These are phyloP conservation scores for Sarocladium strictum DNA, from an alignment of 2,329 filamentous ascomycete genomes.

Conservation along the genomic window DNA sequence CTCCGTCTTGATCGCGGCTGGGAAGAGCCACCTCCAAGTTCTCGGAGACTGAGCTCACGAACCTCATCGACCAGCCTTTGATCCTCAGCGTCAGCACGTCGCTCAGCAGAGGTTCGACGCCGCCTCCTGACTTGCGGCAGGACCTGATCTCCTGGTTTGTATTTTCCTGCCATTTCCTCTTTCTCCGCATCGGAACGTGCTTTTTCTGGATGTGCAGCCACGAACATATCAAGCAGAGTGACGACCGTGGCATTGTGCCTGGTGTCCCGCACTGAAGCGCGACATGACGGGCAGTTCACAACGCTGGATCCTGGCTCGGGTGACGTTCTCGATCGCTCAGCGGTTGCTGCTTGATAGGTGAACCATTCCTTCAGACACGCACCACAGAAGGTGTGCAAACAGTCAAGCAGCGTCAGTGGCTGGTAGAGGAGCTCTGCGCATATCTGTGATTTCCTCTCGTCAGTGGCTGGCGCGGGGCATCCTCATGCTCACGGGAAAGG, in stretches of 20 bases:
- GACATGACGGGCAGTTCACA: constrained; percentile 91
- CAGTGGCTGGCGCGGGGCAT: constrained; percentile 8
- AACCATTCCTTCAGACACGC: constrained; percentile 97
- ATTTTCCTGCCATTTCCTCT: constrained; percentile 67
- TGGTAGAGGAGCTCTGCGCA: constrained; percentile 94
- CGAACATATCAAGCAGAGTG: constrained; percentile 82
- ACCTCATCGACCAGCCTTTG: constrained; percentile 65
- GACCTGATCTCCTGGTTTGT: constrained; percentile 76
- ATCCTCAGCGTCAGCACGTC: constrained; percentile 58
- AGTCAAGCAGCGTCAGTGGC: constrained; percentile 85
- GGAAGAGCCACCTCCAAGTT: constrained; percentile 48
- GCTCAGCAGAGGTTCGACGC: constrained; percentile 47
- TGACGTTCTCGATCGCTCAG: constrained; percentile 43
- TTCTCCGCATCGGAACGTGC: constrained; percentile 67
- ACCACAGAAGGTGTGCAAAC: constrained; percentile 92
- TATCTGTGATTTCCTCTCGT: constrained; percentile 53
- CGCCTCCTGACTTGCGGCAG: constrained; percentile 54
- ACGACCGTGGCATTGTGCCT: constrained; percentile 86
- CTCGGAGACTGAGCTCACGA: constrained; percentile 65
- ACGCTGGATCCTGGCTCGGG: constrained; percentile 41
- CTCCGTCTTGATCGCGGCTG: constrained; percentile 23
- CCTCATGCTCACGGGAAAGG: background rate
- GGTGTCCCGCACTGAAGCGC: constrained; percentile 78
- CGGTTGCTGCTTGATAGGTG: constrained; percentile 62
- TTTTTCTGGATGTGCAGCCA: constrained; percentile 72